Percentiles rank a stretch among this genome's conserved stretches.
Conservation (phyloP, 345 rosid species). For the Corymbia maculata region DNA sequence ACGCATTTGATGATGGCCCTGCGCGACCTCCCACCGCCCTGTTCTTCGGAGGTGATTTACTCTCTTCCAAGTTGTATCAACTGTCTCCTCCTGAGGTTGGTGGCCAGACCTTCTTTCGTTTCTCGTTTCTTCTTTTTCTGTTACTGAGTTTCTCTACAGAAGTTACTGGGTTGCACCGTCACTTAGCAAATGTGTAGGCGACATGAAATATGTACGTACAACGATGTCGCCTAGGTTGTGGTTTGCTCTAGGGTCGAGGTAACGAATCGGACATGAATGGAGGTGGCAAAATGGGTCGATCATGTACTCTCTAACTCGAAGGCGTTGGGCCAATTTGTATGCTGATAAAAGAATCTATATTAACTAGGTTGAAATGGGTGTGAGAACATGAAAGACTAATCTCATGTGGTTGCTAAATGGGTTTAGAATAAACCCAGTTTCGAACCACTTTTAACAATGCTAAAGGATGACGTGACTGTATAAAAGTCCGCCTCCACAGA, state of each 20-base stretch:
- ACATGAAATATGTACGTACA: not conserved
- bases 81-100: not conserved
- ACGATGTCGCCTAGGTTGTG: not conserved
- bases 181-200: not conserved
- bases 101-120: not conserved
- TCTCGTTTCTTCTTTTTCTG: no score
- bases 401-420: not conserved
- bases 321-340: not conserved
- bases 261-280: not conserved
- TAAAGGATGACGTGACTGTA: not conserved
- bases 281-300: not conserved
- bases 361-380: not conserved
- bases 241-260: not conserved
- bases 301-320: not conserved
- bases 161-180: not conserved
- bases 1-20: conserved; percentile 2
- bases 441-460: not conserved
- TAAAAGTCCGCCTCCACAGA: not conserved
- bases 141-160: no score
- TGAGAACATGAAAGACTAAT: not conserved
- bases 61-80: conserved; percentile 13
- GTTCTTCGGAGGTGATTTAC: not conserved
- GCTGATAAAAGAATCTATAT: not conserved
- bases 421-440: not conserved
- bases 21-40: conserved; percentile 7